Evolutionary conservation across 352 stramenopile genomes (phyloP), one percentile per base, ranked within the genome.

Genomic region (Globisporangium megalacanthum): DNA sequence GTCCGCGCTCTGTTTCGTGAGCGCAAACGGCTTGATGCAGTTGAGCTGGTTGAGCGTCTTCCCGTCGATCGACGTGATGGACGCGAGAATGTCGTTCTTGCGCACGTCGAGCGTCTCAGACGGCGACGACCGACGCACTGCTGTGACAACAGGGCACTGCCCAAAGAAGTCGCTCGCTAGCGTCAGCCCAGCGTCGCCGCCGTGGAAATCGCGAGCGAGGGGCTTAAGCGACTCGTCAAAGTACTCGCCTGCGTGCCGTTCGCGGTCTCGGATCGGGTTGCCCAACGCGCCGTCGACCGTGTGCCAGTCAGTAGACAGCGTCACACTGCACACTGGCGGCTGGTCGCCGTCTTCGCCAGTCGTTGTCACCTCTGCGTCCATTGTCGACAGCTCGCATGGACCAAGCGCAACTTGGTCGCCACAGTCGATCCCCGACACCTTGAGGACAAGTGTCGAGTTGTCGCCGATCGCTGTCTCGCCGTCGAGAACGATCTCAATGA

Each of bases 151-250:
- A 11, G 65, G 61, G 42, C 73, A 83, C 55, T 86, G 76, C 0
- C 76, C 76, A 55, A 82, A 86, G 36, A 86, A 86, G 52, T 86
- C 76, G 10, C 59, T 68, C 17, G 60, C 68, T 20, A 86, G 49
- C 4, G 69, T 76, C 31, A 86, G 57, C 0, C 76, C 76, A 1
- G 69, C 70, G 5, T 77, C 67, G 2, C 68, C 76, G 5, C 61
- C 51, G 4, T 65, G 56, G 39, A 84, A 81, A 7, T 72, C 60
- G 35, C 60, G 48, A 2, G 55, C 58, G 10, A 69, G 64, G 0
- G 73, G 75, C 29, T 66, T 53, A 15, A 80, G 48, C 1, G 75
- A 83, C 14, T 33, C 20, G 45, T 83, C 75, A 25, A 70, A 67
- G 31, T 65, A 73, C 6, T 52, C 56, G 2, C 29, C n/a, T 14